Evolutionary conservation across 2,329 filamentous ascomycete genomes (phyloP).

Genomic region (Penicillium sp.): DNA sequence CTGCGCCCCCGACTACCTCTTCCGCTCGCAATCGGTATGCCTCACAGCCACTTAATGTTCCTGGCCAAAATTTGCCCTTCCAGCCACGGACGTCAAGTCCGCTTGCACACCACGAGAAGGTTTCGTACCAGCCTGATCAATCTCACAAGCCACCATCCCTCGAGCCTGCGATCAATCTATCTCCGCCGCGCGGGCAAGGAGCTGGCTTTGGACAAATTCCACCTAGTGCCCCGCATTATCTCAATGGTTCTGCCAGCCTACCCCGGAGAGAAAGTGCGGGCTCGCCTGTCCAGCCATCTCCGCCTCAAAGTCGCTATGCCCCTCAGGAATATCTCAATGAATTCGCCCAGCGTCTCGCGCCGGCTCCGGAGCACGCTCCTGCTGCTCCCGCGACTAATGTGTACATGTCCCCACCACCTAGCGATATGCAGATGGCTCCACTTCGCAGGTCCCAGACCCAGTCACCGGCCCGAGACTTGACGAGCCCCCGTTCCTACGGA

Average conservation of each 20-base stretch:
- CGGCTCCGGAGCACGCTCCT: conserved; percentile 18
- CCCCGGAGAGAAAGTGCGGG: conserved; percentile 8
- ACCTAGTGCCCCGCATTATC: conserved; percentile 14
- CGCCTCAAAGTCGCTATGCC: conserved; percentile 35
- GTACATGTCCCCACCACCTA: conserved; percentile 26
- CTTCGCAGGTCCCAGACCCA: conserved; percentile 57
- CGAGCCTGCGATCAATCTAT: conserved; percentile 26
- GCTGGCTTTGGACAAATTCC: conserved; percentile 23
- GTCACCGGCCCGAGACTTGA: conserved; percentile 57
- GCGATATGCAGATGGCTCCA: conserved; percentile 37
- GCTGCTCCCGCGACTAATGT: conserved; percentile 6
- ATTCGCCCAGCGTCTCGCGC: conserved; percentile 32
- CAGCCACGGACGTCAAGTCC: conserved; percentile 66
- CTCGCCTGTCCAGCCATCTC: conserved; percentile 22
- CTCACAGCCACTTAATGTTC: conserved; percentile 37
- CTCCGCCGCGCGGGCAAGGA: conserved; percentile 25
- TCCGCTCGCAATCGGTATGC: conserved; percentile 40
- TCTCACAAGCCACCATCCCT: conserved; percentile 25
- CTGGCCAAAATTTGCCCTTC: conserved; percentile 50
- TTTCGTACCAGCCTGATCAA: conserved; percentile 33
- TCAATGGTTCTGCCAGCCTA: conserved; percentile 6
- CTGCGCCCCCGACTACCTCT: conserved; percentile 43
- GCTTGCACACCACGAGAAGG: conserved; percentile 53
- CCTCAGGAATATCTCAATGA: conserved; percentile 35
- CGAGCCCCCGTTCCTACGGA: conserved; percentile 47